Evolutionary conservation across 108 stramenopile genomes (phyloP).

Genomic region (Licmophora abbreviata): DNA sequence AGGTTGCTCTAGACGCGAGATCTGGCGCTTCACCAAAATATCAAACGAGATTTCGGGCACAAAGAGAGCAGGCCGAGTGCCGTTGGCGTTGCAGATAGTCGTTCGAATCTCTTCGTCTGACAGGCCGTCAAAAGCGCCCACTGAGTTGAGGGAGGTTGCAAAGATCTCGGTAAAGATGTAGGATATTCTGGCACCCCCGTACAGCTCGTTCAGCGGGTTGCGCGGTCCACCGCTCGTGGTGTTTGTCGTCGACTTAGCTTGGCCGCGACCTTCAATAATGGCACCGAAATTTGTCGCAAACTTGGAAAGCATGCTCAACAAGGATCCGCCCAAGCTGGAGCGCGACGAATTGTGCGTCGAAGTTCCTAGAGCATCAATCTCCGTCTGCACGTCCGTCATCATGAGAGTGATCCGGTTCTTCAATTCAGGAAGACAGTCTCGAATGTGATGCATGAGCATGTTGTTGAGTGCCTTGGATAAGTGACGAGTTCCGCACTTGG

Average conservation of each 20-base stretch:
- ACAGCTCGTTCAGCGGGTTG: conserved; percentile 62
- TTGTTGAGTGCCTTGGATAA: conserved; percentile 80
- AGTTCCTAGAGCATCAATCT: conserved; percentile 82
- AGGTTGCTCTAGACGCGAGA: conserved; percentile 88
- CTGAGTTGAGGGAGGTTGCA: conserved; percentile 67
- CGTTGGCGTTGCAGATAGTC: conserved; percentile 92
- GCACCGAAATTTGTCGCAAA: conserved; percentile 87
- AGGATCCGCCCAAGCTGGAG: conserved; percentile 56
- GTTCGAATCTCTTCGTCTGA: conserved; percentile 95
- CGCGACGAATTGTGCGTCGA: conserved; percentile 28
- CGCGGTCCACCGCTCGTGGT: neutral
- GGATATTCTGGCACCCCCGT: conserved; percentile 94
- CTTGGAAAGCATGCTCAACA: conserved; percentile 85
- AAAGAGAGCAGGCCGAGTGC: conserved; percentile 91
- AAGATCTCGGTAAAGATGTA: conserved; percentile 95
- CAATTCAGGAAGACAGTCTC: conserved; percentile 93
- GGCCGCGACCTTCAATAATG: conserved; percentile 84
- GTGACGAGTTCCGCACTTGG: conserved; percentile 67
- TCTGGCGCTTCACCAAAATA: conserved; percentile 89
- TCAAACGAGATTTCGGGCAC: conserved; percentile 97
- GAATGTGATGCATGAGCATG: conserved; percentile 96
- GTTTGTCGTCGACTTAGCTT: conserved; percentile 14
- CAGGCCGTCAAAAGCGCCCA: conserved; percentile 93
- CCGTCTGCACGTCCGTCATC: conserved; percentile 82
- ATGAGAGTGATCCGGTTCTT: conserved; percentile 83